Base-by-base conservation (phyloP, 768 basidiomycete species). In the Xerocomellus chrysenteron region DNA sequence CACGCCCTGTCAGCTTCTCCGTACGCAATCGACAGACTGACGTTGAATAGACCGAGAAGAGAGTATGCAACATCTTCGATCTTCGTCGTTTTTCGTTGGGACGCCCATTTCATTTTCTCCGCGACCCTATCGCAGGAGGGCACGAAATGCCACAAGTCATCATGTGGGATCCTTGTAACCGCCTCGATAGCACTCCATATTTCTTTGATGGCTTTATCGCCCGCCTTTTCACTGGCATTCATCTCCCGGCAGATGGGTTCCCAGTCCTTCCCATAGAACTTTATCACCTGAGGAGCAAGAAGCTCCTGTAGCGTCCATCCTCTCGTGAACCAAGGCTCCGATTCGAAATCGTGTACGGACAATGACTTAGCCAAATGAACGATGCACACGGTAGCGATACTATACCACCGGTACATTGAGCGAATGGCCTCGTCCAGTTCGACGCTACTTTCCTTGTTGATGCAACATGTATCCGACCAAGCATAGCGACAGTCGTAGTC, bases 371-470 rank as follows among this genome's bases (percentile, higher is more conserved):
- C 53, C 4, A 69, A 47, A 52, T 67, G 61, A 17, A 59, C 60
- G 46, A 68, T 50, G 48, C 68, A 68, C 16, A 68, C 50, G 10
- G 57, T 47, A 14, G 68, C 57, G 16, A 54, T 55, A 4, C 59
- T 57, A 30, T 68, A 68, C 67, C 67, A 68, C 7, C 55, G 46
- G 44, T 65, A 69, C 68, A 69, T 69, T 1, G 68, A 65, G 3
- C 61, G 64, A 46, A 69, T 68, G 30, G 68, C 64, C 36, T 70
- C 68, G 24, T 68, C 67, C 32, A 69, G 54, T 39, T 69, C 68
- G 11, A 67, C 61, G 24, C 68, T 69, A 48, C 68, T 69, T n/a
- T 57, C 53, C 36, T 68, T 68, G 47, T 59, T 48, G 50, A 59
- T 59, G 17, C 59, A 60, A 24, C 59, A 60, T 2, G 59, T 60